Evolutionary conservation across 1,139 yeast genomes (phyloP).

Genomic region (Pichia sp.): DNA sequence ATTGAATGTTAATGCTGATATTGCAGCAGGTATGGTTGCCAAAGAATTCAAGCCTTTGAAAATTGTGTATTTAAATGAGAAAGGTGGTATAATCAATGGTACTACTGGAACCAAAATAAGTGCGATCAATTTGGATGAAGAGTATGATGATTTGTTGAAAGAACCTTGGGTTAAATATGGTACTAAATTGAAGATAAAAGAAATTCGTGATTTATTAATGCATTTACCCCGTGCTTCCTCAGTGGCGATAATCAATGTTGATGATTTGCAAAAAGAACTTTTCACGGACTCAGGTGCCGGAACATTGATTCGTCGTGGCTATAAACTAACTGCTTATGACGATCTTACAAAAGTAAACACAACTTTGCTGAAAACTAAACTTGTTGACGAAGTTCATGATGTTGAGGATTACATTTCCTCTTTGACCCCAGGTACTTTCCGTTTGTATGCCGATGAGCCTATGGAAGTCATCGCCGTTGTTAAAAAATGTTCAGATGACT

Average conservation of each 20-base stretch:
- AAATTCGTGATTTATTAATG: constrained; percentile 88
- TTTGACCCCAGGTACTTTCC: constrained; percentile 60
- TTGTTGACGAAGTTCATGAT: constrained; percentile 38
- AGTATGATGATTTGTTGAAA: constrained; percentile 83
- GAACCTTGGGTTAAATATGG: constrained; percentile 99
- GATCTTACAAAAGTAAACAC: constrained; percentile 17
- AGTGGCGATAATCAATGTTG: constrained; percentile 93
- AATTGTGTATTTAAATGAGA: constrained; percentile 92
- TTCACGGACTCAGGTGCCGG: constrained; percentile 99
- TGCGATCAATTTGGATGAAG: constrained; percentile 90
- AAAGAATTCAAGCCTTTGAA: constrained; percentile 95
- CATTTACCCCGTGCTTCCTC: constrained; percentile 95
- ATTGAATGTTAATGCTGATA: constrained; percentile 95
- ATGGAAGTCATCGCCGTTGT: constrained; percentile 91
- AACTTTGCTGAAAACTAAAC: constrained; percentile 18
- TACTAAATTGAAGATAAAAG: constrained; percentile 92
- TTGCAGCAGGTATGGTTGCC: constrained; percentile 97
- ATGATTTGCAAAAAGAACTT: constrained; percentile 92
- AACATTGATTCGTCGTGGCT: constrained; percentile 95
- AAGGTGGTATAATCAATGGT: constrained; percentile 96
- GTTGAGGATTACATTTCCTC: constrained; percentile 80
- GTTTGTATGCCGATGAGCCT: constrained; percentile 93
- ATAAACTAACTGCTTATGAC: constrained; percentile 60
- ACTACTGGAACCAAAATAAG: constrained; percentile 86
- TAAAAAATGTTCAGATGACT: constrained; percentile 30